phyloP scores from a whole-genome alignment of 495 filamentous ascomycete genomes.

The Lineolata rhizophorae region DNA sequence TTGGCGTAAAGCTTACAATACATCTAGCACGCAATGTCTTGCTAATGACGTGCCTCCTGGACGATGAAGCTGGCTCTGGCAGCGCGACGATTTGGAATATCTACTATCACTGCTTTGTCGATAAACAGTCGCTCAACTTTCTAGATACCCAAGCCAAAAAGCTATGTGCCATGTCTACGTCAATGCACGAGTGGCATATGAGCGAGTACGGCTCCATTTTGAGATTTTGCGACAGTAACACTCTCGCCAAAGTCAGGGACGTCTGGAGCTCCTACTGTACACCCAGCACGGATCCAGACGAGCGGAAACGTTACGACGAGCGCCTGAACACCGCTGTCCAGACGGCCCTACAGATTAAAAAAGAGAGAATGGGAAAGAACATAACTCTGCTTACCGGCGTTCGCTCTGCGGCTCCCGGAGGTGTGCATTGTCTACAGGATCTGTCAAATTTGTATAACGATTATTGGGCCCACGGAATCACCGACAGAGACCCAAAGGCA shows the following conservation, averaged over 20 bases:
- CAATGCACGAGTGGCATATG: constrained; percentile 11
- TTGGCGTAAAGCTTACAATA: neutral
- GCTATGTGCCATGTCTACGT: constrained; percentile 17
- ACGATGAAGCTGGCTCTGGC: constrained; percentile 13
- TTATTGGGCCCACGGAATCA: constrained; percentile 19
- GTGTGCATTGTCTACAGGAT: neutral
- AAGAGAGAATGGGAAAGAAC: neutral
- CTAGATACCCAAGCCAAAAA: constrained; percentile 20
- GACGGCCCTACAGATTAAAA: neutral
- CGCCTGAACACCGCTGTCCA: constrained; percentile 4
- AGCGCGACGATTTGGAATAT: constrained; percentile 25
- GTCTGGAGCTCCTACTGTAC: constrained; percentile 18
- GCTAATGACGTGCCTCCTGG: constrained; percentile 23
- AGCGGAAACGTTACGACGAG: constrained; percentile 2
- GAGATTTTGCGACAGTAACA: constrained; percentile 13
- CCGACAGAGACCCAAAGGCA: constrained; percentile 1
- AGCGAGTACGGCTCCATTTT: constrained; percentile 11
- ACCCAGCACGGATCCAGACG: constrained; percentile 1
- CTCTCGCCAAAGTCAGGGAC: constrained; percentile 10
- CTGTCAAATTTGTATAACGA: neutral
- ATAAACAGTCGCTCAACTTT: constrained; percentile 15
- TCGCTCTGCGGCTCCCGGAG: neutral
- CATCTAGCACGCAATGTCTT: constrained; percentile 28
- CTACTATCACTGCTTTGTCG: constrained; percentile 29
- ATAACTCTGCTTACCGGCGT: neutral